Percentiles rank a stretch among this genome's conserved stretches.
Conservation (phyloP, 345 rosid species). For the Kandelia obovata region DNA sequence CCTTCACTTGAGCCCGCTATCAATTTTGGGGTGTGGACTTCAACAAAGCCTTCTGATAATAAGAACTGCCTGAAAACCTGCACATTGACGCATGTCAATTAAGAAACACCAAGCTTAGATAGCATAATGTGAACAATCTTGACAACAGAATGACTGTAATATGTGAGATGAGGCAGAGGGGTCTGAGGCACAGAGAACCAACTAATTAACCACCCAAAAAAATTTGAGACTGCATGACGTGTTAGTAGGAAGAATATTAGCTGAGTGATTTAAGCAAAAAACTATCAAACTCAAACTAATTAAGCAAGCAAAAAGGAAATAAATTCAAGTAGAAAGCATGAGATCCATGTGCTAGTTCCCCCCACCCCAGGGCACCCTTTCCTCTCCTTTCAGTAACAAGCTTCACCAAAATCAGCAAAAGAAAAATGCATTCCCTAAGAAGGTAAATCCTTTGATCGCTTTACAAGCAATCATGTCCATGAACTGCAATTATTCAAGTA, state of each 20-base stretch:
- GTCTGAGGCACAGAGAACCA: not conserved
- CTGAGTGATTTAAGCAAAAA: not conserved
- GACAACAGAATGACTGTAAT: no score
- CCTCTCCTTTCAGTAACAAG: no score
- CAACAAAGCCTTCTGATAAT: constrained; percentile 51
- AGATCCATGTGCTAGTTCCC: not conserved
- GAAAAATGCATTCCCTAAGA: no score
- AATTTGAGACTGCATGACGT: not conserved
- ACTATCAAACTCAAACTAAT: no score
- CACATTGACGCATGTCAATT: constrained; percentile 9
- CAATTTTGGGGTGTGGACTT: constrained; percentile 84
- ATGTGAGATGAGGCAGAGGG: not conserved
- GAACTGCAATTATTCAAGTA: no score
- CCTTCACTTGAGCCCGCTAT: constrained; percentile 94
- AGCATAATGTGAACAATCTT: not conserved
- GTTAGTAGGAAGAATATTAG: not conserved
- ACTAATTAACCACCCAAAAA: not conserved
- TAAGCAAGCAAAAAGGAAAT: not conserved
- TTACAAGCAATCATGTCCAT: no score
- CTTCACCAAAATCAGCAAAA: no score
- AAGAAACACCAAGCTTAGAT: not conserved
- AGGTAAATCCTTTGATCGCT: no score
- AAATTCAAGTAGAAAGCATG: not conserved
- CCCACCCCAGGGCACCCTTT: no score
- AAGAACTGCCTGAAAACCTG: constrained; percentile 73